These are phyloP conservation scores for Colletotrichum lentis DNA, from an alignment of 2,329 filamentous ascomycete genomes.

Conservation along the genomic window DNA sequence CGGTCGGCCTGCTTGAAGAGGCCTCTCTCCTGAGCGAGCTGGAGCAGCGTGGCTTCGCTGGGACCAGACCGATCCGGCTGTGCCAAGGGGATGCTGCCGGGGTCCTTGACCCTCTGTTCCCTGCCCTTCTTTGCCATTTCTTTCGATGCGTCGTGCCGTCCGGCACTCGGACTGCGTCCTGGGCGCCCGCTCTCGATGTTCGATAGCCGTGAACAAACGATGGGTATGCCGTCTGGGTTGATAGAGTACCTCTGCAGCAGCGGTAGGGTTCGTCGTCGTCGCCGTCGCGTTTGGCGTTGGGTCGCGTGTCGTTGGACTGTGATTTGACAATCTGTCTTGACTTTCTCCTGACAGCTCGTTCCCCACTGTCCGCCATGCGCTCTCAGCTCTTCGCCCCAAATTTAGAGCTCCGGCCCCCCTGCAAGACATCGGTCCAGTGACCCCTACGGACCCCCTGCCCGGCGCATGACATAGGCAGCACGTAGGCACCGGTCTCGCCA, in stretches of 20 bases:
- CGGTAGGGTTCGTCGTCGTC: constrained; percentile 6
- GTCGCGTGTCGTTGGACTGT: constrained; percentile 20
- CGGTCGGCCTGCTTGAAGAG: constrained; percentile 61
- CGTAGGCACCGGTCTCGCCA: constrained; percentile 2
- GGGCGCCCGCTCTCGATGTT: neutral
- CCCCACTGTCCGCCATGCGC: constrained; percentile 12
- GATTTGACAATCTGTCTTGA: constrained; percentile 16
- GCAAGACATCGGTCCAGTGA: constrained; percentile 25
- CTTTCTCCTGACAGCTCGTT: neutral
- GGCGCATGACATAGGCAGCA: constrained; percentile 11
- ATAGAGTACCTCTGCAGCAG: neutral
- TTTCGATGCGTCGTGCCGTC: neutral
- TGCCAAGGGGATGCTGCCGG: constrained; percentile 65
- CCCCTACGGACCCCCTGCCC: constrained; percentile 3
- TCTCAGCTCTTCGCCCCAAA: constrained; percentile 6
- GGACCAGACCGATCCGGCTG: constrained; percentile 74
- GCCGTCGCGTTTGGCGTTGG: constrained; percentile 5
- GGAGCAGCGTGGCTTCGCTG: constrained; percentile 72
- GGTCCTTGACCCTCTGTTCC: constrained; percentile 58
- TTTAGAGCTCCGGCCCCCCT: constrained; percentile 8
- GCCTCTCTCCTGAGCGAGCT: constrained; percentile 72
- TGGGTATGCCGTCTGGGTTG: neutral
- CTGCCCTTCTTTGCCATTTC: constrained; percentile 48
- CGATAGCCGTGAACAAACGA: neutral
- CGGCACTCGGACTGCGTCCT: neutral